Evolutionary conservation across 2,329 filamentous ascomycete species (phyloP), one percentile per base, ranked within the genome.

Genomic region (Cladosporium sp.): DNA sequence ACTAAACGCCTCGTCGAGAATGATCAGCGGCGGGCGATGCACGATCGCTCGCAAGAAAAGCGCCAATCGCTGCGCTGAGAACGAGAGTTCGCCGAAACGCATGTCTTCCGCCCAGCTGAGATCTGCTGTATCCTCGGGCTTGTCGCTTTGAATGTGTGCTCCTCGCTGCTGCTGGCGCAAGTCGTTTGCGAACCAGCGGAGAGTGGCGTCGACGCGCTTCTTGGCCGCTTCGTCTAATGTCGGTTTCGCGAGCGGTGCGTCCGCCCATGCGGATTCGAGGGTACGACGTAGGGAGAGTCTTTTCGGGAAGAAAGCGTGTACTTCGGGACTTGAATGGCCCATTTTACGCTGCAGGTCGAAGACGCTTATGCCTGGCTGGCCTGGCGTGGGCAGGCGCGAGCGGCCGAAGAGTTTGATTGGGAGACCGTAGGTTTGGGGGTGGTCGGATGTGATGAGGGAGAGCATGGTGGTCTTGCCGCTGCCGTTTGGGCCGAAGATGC

Each of bases 401-500:
- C 88, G 88, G 0, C 93, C 92, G 75, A 99, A 98, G 15, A 97
- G 84, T 71, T 87, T 90, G 68, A 99, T 90, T 0, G 94, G 93
- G 28, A 93, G 86, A 0, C 92, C 92, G 77, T 98, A 99, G 0
- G 93, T 89, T 78, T 98, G 94, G 0, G 95, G 95, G 73, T 99
- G 95, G 74, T 99, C 95, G 0, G 94, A 98, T 67, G 92, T 96
- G 67, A 99, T 91, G 6, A 99, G 84, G 5, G 93, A 95, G 32
- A 98, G 86, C 47, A 99, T 85, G 0, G 95, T 99, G 0, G 95
- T 99, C 81, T 99, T 99, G 21, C 95, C 95, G 0, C 92, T 97
- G 28, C 86, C 95, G 72, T 99, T 98, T 36, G 93, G 90, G 0
- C 95, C 95, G 74, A 99, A 95, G 21, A 98, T 86, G 3, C 92